These are phyloP conservation scores for Lactarius akahatsu DNA, from an alignment of 768 basidiomycete species.

Conservation along the genomic window DNA sequence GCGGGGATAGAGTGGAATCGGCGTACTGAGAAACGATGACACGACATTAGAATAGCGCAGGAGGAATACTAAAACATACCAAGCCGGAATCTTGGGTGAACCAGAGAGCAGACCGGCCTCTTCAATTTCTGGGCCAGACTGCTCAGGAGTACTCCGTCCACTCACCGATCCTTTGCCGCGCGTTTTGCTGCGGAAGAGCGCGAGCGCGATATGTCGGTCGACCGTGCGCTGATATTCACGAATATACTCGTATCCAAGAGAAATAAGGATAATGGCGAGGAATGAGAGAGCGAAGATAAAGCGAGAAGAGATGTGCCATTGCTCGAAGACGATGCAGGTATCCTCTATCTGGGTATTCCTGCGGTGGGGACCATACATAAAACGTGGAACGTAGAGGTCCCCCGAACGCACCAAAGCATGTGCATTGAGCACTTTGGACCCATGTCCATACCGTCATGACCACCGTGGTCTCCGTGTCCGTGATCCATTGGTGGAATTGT, in stretches of 20 bases:
- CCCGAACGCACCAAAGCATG: constrained; percentile 67
- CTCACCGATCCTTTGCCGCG: constrained; percentile 43
- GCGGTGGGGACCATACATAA: background rate
- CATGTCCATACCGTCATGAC: constrained; percentile 44
- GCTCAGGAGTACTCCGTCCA: constrained; percentile 43
- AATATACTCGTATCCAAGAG: constrained; percentile 80
- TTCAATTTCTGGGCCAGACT: constrained; percentile 42
- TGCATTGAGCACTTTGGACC: constrained; percentile 62
- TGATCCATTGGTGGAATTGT: constrained; percentile 34
- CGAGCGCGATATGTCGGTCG: constrained; percentile 56
- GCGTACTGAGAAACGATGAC: constrained; percentile 39
- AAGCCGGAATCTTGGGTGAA: constrained; percentile 39
- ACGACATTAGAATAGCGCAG: background rate
- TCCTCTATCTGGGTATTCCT: constrained; percentile 78
- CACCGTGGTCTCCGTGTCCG: constrained; percentile 27
- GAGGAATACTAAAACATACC: constrained; percentile 41
- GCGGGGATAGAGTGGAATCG: constrained; percentile 51
- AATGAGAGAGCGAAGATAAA: constrained; percentile 63
- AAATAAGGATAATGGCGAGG: constrained; percentile 60
- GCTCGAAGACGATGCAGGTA: constrained; percentile 77
- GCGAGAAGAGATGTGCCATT: constrained; percentile 69
- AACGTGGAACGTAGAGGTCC: background rate
- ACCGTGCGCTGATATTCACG: constrained; percentile 59
- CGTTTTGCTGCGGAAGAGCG: constrained; percentile 50
- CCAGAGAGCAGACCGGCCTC: constrained; percentile 56